Base-by-base conservation (phyloP, 345 rosid genomes). In the Durio zibethinus region DNA sequence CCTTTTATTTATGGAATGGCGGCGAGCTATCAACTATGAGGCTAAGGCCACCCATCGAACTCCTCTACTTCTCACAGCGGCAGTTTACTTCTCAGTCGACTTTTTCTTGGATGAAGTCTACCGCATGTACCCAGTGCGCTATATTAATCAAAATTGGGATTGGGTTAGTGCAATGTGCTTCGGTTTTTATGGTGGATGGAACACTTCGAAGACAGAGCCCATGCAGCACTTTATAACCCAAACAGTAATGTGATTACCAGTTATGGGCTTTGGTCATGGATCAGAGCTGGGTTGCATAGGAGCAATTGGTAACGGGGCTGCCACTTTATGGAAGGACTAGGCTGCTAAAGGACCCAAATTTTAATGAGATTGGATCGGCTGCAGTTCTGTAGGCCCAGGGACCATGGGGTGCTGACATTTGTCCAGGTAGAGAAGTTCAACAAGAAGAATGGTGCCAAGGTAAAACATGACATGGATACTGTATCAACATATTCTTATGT, bases 141-240 rank as follows among this genome's bases (percentile, higher is more conserved):
- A 87, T 0, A 82, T 88, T 25, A 64, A 45, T 27, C 67, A 35
- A n/a, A 83, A 85, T 59, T 20, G 87, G 80, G 90, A 90, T 69
- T 90, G 81, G 86, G 56, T 86, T 2, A 87, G 73, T 14, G 85
- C 77, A 54, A 88, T 90, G 94, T 83, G 87, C 67, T 90, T 67
- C 10, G 94, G 88, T 63, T 90, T 82, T 40, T 89, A 73, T 3
- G 94, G 92, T 0, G 15, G 77, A 6, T 88, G 92, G 94, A 78
- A 87, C 36, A 76, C 83, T 0, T 70, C 87, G 0, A 42, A 11
- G 0, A 85, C 92, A 0, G 94, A 0, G 86, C 89, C 36, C 92
- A 64, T 2, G 92, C 94, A 0, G 84, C 85, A 0, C 71, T 87
- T 50, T 88, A 86, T 29, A 90, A 86, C 69, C 77, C 84, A 0